Base-by-base conservation (phyloP, 1,284 basidiomycete genomes). In the Caloboletus inedulis region DNA sequence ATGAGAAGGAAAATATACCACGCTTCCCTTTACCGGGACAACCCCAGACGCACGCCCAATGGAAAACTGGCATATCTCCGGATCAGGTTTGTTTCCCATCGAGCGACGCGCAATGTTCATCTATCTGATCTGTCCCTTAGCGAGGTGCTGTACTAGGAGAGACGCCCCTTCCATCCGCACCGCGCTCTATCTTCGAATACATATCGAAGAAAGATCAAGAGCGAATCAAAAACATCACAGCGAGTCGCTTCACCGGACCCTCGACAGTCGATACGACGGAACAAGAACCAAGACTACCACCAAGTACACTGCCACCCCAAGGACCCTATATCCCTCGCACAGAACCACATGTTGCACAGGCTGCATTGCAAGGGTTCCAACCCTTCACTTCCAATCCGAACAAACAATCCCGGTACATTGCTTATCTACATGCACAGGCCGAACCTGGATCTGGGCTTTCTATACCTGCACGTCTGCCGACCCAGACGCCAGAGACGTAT, bases 121-220 rank as follows among this genome's bases (percentile, higher is more conserved):
- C 7, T 16, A 18, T 43, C 36, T 55, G 30, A 58, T 18, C 16
- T 55, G 27, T 42, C 21, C 29, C 13, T 40, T 60, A 96, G 87
- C 82, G 96, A 45, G 95, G 93, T 27, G 72, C 78, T 3, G 75
- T 90, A 8, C 76, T 99, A 0, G 95, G 96, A 43, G 96, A 98
- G 71, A 80, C 80, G 1, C 81, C 81, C 4, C 74, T 89, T 7
- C 80, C 85, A 2, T 74, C 84, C 2, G 82, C 82, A 35, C 80
- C 85, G 2, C 84, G 83, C 37, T 96, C 93, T 0, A 82, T 99
- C 3, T 95, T 95, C 63, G 94, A 98, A 44, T 98, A 88, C 69
- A 85, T 98, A 65, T 94, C 94, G 0, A 82, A 88, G 57, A 95
- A 94, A 66, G 92, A 95, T 60, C 80, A 83, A 47, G 93, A 96